phyloP scores from a whole-genome alignment of 1,284 basidiomycete species.

The Erythrobasidium hasegawianum region DNA sequence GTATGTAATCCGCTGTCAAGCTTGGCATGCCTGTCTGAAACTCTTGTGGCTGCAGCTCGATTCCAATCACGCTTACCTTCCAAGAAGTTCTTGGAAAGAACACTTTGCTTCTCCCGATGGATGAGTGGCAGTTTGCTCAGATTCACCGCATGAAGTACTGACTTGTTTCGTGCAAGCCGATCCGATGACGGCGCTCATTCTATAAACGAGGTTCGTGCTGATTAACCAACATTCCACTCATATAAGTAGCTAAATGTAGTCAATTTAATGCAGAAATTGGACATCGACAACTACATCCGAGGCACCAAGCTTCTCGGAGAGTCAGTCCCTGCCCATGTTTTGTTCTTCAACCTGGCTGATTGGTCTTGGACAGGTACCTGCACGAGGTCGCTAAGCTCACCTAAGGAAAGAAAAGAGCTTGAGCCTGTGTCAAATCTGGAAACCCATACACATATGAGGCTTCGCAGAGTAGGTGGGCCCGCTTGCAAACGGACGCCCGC shows the following conservation, averaged over 20 bases:
- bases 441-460: too few relatives aligned
- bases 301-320: conserved; percentile 57
- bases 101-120: conserved; percentile 51
- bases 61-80: conserved; percentile 80
- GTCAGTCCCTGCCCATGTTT: conserved; percentile 45
- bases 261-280: conserved; percentile 69
- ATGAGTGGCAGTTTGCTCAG: conserved; percentile 33
- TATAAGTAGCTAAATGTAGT: neutral
- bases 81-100: conserved; percentile 71
- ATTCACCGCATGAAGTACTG: neutral
- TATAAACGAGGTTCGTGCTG: conserved; percentile 4
- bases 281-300: conserved; percentile 86
- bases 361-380: conserved; percentile 58
- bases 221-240: neutral
- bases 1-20: conserved; percentile 61
- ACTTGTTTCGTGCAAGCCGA: conserved; percentile 53
- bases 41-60: neutral
- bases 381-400: conserved; percentile 63
- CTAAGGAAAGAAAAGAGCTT: conserved; percentile 5
- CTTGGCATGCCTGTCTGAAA: neutral
- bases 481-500: too few relatives aligned
- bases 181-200: conserved; percentile 86
- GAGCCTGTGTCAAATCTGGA: too few relatives aligned
- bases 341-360: neutral
- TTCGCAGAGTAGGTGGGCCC: too few relatives aligned